Base-by-base conservation (phyloP, 495 filamentous ascomycete genomes). In the Durotheca rogersii region DNA sequence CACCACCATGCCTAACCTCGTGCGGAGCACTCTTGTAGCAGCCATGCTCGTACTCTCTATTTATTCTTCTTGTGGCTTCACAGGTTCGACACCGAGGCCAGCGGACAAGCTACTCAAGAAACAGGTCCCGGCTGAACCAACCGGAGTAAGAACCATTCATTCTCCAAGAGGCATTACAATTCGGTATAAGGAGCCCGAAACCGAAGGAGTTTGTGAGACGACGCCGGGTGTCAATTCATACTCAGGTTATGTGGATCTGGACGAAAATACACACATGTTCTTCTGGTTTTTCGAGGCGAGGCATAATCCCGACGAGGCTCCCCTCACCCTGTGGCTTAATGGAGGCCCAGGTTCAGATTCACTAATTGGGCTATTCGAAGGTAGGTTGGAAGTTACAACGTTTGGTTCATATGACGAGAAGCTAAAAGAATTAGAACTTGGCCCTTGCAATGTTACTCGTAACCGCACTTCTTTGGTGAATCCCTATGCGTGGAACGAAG, bases 261-360 rank as follows among this genome's bases (percentile, higher is more conserved):
- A 65, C 45, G 57, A 84, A 48, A 67, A 79, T 7, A 79, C 83
- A 40, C 84, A 86, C 54, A 84, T 80, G 19, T 86, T 85, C 53
- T 86, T 86, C 64, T 87, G 84, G 84, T 87, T 85, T 55, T 78
- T 87, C 56, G 83, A 86, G 57, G 73, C 83, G 0, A 69, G 79
- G 31, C 69, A 80, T 15, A 72, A 78, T 41, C 76, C 81, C 3
- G 48, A 72, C 39, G 72, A 74, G 50, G 74, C 79, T 0, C 81
- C 82, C 4, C 63, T 84, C 3, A 77, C 79, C 0, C 68, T 85
- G 27, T 85, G 81, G 81, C 67, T 84, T 20, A 80, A 81, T 58
- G 81, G 81, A 20, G 81, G 81, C 3, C 81, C 81, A 7, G 81
- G 75, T 36, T 67, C 58, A 43, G 74, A 82, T 47, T 82, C 78